Percentiles rank a stretch among this genome's conserved stretches.
Evolutionary conservation across 169 alveolate species (phyloP).

Genomic region (Eimeria zaria): DNA sequence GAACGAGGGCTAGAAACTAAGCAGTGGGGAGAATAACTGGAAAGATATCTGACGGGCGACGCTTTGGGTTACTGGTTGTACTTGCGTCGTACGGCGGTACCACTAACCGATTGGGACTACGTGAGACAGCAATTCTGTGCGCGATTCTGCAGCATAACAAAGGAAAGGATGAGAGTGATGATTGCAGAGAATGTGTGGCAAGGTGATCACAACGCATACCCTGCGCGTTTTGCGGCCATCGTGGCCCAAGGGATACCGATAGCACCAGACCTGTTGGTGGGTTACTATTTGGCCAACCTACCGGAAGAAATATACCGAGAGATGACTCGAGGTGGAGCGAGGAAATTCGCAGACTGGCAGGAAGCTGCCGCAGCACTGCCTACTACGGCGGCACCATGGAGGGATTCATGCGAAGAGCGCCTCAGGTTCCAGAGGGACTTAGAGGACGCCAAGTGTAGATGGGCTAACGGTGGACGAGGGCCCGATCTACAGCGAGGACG

Average conservation of each 20-base stretch:
- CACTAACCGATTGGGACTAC: background rate
- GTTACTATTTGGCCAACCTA: background rate
- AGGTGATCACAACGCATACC: background rate
- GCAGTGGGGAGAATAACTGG: slow-evolving; percentile 1
- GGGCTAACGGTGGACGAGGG: too few relatives aligned
- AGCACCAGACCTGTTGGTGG: background rate
- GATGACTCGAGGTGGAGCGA: background rate
- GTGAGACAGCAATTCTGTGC: background rate
- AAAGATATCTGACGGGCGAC: slow-evolving; percentile 5
- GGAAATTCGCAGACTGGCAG: background rate
- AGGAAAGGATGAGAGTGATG: background rate
- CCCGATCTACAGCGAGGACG: too few relatives aligned
- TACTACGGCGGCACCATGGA: too few relatives aligned
- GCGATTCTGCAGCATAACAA: background rate
- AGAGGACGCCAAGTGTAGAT: too few relatives aligned
- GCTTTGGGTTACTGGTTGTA: slow-evolving; percentile 12
- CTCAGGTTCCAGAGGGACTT: too few relatives aligned
- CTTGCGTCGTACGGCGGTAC: background rate
- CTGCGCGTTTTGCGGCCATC: background rate
- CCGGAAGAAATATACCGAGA: background rate
- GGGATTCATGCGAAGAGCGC: too few relatives aligned
- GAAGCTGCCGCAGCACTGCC: background rate
- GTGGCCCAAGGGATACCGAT: background rate
- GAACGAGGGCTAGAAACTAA: background rate
- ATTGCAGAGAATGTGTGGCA: background rate